These are phyloP conservation scores for Ascochyta pisi DNA, from an alignment of 2,329 filamentous ascomycete genomes.

Conservation along the genomic window DNA sequence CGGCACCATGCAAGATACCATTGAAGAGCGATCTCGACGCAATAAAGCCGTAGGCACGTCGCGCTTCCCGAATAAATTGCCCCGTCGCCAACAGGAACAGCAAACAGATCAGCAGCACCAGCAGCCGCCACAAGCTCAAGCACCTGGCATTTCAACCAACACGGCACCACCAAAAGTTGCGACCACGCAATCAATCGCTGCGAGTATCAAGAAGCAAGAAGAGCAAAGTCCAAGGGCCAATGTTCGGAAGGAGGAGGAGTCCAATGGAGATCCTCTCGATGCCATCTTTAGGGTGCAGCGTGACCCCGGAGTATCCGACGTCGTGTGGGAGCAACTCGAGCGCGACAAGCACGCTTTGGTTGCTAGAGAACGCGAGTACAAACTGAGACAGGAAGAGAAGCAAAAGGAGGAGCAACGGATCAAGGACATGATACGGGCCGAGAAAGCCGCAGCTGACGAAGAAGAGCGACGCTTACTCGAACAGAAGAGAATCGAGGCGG, in stretches of 20 bases:
- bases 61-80: conserved; percentile 13
- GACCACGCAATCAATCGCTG: neutral
- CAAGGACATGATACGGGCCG: conserved; percentile 38
- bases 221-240: neutral
- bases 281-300: conserved; percentile 42
- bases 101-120: conserved; percentile 13
- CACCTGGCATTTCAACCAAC: conserved; percentile 10
- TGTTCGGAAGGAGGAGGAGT: neutral
- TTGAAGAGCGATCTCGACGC: conserved; percentile 41
- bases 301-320: conserved; percentile 66
- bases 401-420: conserved; percentile 26
- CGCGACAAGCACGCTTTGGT: conserved; percentile 51
- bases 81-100: neutral
- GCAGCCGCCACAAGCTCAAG: conserved; percentile 7
- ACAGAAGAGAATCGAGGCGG: conserved; percentile 24
- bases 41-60: conserved; percentile 26
- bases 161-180: conserved; percentile 2
- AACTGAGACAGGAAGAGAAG: conserved; percentile 42
- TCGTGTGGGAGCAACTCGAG: conserved; percentile 67
- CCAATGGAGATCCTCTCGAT: conserved; percentile 18
- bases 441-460: conserved; percentile 36
- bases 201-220: conserved; percentile 9
- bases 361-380: conserved; percentile 45
- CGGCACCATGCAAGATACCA: conserved; percentile 37
- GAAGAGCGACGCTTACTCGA: conserved; percentile 31